Base-by-base conservation (phyloP, 1,284 basidiomycete species). In the Trichosporon sp. region DNA sequence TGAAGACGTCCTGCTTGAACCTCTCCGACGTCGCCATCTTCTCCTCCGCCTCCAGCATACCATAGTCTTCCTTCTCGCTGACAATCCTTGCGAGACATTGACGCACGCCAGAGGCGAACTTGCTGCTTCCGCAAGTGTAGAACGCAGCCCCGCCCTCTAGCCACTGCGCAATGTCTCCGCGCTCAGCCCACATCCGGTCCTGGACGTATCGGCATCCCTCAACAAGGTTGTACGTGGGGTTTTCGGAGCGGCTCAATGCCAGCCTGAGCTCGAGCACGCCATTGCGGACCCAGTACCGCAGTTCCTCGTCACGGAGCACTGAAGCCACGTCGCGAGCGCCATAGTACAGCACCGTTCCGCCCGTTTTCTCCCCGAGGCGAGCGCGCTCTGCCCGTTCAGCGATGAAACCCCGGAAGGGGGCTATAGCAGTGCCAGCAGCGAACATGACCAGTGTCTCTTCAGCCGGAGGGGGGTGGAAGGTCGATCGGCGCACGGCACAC, bases 321-420 rank as follows among this genome's bases (percentile, higher is more conserved):
- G 87, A 87, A 67, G 83, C 77, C 1, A 86, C 85, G 14, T 81
- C 77, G 6, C 86, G 80, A 74, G 87, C 88, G 5, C 87, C 87
- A 72, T 87, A 87, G 84, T 87, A 88, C 66, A 88, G 77, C 38
- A 87, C 73, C 51, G 81, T 83, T 70, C 82, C 81, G 16, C 84
- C 86, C 10, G 87, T 84, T n/a, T 85, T 81, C 11, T 86, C 78
- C 0, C 87, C 87, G 12, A 85, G 83, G 51, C 80, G 77, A 76
- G 85, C 86, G 78, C 88, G 87, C 71, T 83, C 78, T 31, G 86
- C 86, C 8, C 87, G 85, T 74, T 88, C 87, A 75, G 87, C 86
- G 32, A 88, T 80, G 81, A 88, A 88, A 1, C 86, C 87, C 40
- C 86, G 84, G 84, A 88, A 86, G 2, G 87, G 87, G 8, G 87